A percentile compares a stretch with the other conserved stretches of the same genome.
phyloP scores from a whole-genome alignment of 352 stramenopile species.

The Globisporangium spiculum region DNA sequence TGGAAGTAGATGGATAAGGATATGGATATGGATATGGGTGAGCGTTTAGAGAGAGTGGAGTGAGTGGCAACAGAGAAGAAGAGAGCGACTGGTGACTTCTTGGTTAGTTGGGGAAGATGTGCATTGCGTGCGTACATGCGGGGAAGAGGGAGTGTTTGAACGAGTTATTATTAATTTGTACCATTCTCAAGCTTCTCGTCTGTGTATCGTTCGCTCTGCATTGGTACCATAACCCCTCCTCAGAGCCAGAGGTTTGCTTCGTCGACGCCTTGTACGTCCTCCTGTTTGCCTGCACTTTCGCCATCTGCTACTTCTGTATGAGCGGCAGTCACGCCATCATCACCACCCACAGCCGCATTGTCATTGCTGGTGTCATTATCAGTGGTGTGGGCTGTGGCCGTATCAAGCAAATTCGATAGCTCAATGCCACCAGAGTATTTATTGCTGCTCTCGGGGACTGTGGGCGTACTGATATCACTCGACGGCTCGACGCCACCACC shows the following conservation, averaged over 20 bases:
- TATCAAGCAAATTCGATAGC: not conserved
- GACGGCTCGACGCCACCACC: not conserved
- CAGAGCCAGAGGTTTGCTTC: not conserved
- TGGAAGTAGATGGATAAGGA: not conserved
- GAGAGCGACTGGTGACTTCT: not conserved
- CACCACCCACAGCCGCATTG: not conserved
- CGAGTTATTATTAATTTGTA: slow-evolving; percentile 9
- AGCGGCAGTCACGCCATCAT: not conserved
- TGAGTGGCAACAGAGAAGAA: not conserved
- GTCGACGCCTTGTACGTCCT: not conserved
- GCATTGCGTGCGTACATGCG: not conserved
- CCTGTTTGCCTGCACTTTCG: not conserved
- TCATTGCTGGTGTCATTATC: not conserved
- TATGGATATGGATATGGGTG: not conserved
- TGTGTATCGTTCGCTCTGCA: not conserved
- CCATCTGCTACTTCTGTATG: not conserved
- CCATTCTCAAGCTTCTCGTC: not conserved
- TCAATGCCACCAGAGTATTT: not conserved
- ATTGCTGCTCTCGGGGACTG: not conserved
- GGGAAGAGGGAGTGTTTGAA: not conserved
- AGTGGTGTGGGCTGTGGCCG: not conserved
- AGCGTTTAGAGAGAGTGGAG: not conserved
- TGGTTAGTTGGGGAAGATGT: not conserved
- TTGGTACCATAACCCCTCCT: not conserved
- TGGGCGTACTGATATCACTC: not conserved